phyloP scores from a whole-genome alignment of 1,139 yeast genomes.

The Hanseniaspora gamundiae region DNA sequence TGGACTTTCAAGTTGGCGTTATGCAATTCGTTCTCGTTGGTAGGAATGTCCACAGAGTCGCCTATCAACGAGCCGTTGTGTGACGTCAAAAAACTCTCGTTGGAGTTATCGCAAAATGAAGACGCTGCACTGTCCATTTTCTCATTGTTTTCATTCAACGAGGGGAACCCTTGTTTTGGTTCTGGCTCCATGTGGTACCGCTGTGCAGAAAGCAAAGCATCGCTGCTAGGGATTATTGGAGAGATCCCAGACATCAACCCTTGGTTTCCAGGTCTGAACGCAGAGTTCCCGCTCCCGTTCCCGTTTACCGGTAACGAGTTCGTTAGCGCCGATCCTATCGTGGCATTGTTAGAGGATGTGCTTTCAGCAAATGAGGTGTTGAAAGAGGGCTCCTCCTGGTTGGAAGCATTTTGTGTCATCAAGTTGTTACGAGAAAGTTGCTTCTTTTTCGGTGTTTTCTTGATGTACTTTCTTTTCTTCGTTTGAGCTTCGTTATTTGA shows the following conservation, averaged over 20 bases:
- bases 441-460: background rate
- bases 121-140: background rate
- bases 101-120: background rate
- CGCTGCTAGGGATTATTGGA: background rate
- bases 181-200: background rate
- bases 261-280: background rate
- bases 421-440: background rate
- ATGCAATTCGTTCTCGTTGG: constrained; percentile 3
- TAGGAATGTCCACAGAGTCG: background rate
- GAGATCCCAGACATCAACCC: background rate
- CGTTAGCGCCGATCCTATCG: too few relatives aligned
- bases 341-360: too few relatives aligned
- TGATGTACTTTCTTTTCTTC: background rate
- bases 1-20: constrained; percentile 14
- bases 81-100: background rate
- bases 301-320: too few relatives aligned
- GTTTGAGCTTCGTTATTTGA: background rate
- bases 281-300: background rate
- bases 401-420: background rate
- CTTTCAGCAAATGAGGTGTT: background rate
- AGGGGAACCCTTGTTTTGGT: background rate
- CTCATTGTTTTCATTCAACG: background rate
- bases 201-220: background rate
- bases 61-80: background rate
- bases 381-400: background rate